A percentile compares a stretch with the other conserved stretches of the same genome.
phyloP scores from a whole-genome alignment of 495 filamentous ascomycete genomes.

The Penicillium pulvis region DNA sequence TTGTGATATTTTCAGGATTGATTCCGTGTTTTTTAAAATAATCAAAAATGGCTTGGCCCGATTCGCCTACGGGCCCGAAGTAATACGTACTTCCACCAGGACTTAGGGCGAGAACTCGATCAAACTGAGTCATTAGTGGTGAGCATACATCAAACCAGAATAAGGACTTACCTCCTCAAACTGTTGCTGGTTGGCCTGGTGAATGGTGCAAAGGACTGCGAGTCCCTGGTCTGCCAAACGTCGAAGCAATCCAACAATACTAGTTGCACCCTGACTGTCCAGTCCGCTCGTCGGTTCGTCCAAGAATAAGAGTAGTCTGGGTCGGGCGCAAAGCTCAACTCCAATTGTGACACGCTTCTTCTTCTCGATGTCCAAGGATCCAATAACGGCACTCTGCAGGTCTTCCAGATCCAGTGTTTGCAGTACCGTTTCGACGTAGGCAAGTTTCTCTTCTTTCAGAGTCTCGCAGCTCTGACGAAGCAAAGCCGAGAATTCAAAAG shows the following conservation, averaged over 20 bases:
- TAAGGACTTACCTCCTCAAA: conserved; percentile 64
- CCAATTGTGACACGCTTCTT: conserved; percentile 74
- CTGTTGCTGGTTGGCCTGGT: conserved; percentile 73
- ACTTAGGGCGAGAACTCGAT: conserved; percentile 66
- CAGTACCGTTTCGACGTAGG: conserved; percentile 81
- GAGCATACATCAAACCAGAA: conserved; percentile 51
- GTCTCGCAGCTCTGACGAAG: conserved; percentile 73
- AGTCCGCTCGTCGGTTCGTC: conserved; percentile 76
- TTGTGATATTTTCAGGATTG: conserved; percentile 47
- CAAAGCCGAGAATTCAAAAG: conserved; percentile 81
- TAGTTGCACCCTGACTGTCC: conserved; percentile 74
- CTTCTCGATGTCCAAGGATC: conserved; percentile 66
- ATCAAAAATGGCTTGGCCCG: conserved; percentile 45
- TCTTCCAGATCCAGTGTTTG: conserved; percentile 77
- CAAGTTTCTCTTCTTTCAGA: conserved; percentile 70
- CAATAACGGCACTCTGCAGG: conserved; percentile 82
- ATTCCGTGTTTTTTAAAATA: conserved; percentile 56
- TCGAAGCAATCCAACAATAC: conserved; percentile 68
- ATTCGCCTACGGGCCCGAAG: conserved; percentile 67
- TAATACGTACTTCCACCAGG: conserved; percentile 67
- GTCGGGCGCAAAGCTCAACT: conserved; percentile 78
- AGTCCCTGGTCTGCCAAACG: conserved; percentile 68
- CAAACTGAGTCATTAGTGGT: conserved; percentile 63
- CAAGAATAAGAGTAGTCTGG: conserved; percentile 68
- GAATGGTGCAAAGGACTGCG: conserved; percentile 68